A percentile compares a stretch with the other conserved stretches of the same genome.
Conservation (phyloP, 2,329 filamentous ascomycete genomes). For the Neonectria magnoliae region DNA sequence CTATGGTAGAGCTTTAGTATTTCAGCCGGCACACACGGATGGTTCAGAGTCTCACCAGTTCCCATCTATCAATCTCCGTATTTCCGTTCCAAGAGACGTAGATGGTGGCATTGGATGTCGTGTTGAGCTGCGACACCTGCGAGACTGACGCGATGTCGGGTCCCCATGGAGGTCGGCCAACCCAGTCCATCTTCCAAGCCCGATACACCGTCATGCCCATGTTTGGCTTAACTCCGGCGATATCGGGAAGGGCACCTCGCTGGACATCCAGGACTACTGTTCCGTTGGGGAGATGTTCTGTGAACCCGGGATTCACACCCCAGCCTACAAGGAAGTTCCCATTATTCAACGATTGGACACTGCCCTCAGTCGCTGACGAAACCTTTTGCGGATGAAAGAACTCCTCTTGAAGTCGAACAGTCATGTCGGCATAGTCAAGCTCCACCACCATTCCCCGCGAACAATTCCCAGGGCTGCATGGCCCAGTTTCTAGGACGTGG, state of each 20-base stretch:
- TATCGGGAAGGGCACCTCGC: constrained; percentile 55
- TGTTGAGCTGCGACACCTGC: constrained; percentile 12
- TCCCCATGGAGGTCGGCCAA: constrained; percentile 37
- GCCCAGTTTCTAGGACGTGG: constrained; percentile 33
- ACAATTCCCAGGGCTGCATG: constrained; percentile 27
- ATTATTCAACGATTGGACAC: constrained; percentile 62
- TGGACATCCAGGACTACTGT: constrained; percentile 50
- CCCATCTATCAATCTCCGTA: constrained; percentile 37
- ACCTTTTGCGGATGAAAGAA: constrained; percentile 62
- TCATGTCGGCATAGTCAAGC: constrained; percentile 57
- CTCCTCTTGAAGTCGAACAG: constrained; percentile 57
- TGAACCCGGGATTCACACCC: constrained; percentile 62
- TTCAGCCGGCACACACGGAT: not conserved
- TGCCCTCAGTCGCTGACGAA: constrained; percentile 59
- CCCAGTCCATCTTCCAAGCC: constrained; percentile 42
- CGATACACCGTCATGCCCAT: constrained; percentile 38
- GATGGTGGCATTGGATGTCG: constrained; percentile 25
- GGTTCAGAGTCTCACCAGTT: constrained; percentile 28
- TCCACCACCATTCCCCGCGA: constrained; percentile 47
- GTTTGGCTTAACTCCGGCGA: constrained; percentile 31
- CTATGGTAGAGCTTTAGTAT: constrained; percentile 14
- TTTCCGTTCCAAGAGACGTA: constrained; percentile 44
- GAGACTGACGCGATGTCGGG: constrained; percentile 35
- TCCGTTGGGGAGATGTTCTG: constrained; percentile 50
- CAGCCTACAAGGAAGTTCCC: constrained; percentile 67